A percentile compares a stretch with the other conserved stretches of the same genome.
These are phyloP conservation scores for Chlorella sp. DNA, from an alignment of 139 green algal species.

Conservation along the genomic window DNA sequence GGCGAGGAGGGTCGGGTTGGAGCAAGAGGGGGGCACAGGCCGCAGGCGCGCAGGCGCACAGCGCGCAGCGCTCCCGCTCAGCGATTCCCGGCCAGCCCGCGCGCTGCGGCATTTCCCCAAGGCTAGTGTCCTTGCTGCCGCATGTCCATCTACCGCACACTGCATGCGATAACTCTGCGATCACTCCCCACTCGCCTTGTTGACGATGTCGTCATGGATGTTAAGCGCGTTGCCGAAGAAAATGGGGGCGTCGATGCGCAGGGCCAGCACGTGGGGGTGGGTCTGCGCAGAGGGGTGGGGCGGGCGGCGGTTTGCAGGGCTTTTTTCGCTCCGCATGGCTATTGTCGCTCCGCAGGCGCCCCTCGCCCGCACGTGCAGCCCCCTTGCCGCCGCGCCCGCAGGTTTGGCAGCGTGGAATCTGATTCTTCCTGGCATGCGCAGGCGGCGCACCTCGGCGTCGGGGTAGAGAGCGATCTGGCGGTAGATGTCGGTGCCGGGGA, in stretches of 20 bases:
- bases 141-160: background rate
- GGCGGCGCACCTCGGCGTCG: slow-evolving; percentile 17
- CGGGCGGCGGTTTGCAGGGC: background rate
- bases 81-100: background rate
- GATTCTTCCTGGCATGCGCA: background rate
- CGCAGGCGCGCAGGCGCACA: slow-evolving; percentile 17
- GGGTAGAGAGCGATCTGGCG: slow-evolving; percentile 31
- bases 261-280: slow-evolving; percentile 56
- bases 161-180: background rate
- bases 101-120: background rate
- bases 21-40: slow-evolving; percentile 13
- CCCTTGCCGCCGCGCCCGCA: slow-evolving; percentile 40
- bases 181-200: background rate
- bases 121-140: background rate
- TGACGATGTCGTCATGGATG: slow-evolving; percentile 3
- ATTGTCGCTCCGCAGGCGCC: slow-evolving; percentile 37
- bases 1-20: slow-evolving; percentile 51
- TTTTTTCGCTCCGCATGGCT: slow-evolving; percentile 80
- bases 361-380: slow-evolving; percentile 14
- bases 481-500: slow-evolving; percentile 60
- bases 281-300: background rate
- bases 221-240: slow-evolving; percentile 58
- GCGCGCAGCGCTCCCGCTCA: background rate
- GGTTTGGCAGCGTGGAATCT: slow-evolving; percentile 24
- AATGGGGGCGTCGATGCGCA: slow-evolving; percentile 73